phyloP scores from a whole-genome alignment of 2,329 filamentous ascomycete species.

The Aspergillus thermomutatus region DNA sequence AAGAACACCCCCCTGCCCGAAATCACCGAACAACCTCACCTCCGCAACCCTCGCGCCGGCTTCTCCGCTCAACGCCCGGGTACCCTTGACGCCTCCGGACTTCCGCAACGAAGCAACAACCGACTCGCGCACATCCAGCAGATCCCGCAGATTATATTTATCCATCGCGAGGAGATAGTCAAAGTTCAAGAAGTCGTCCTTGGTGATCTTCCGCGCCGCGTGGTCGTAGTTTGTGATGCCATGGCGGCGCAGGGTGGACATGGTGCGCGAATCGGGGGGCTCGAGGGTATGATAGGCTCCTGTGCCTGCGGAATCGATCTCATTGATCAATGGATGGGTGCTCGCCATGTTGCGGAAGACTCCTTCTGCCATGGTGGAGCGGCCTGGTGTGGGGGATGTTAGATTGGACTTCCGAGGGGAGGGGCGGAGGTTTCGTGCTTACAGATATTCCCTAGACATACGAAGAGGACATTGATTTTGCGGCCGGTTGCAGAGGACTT shows the following conservation, averaged over 20 bases:
- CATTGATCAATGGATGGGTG: slow-evolving; percentile 56
- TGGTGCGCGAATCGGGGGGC: slow-evolving; percentile 75
- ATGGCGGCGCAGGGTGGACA: slow-evolving; percentile 70
- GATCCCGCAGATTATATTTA: slow-evolving; percentile 69
- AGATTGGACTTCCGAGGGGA: slow-evolving; percentile 3
- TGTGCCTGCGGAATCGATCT: slow-evolving; percentile 87
- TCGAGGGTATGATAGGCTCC: slow-evolving; percentile 80
- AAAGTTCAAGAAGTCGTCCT: slow-evolving; percentile 75
- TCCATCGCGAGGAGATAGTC: slow-evolving; percentile 98
- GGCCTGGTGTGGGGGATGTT: slow-evolving; percentile 41
- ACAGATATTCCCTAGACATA: slow-evolving; percentile 97
- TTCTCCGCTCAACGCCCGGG: slow-evolving; percentile 32
- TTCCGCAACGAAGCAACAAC: slow-evolving; percentile 49
- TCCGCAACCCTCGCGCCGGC: slow-evolving; percentile 40
- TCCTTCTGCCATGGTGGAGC: slow-evolving; percentile 92
- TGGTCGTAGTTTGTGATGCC: slow-evolving; percentile 76
- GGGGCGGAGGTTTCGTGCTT: slow-evolving; percentile 15
- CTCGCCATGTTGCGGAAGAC: slow-evolving; percentile 73
- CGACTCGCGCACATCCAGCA: slow-evolving; percentile 59
- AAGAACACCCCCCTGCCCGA: slow-evolving; percentile 55
- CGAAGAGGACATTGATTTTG: slow-evolving; percentile 75
- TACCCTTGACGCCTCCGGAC: slow-evolving; percentile 24
- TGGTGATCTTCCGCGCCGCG: slow-evolving; percentile 67
- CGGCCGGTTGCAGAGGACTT: slow-evolving; percentile 10
- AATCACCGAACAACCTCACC: slow-evolving; percentile 83